These are phyloP conservation scores for Cochlearia excelsa DNA, from an alignment of 345 rosid species.

Conservation along the genomic window DNA sequence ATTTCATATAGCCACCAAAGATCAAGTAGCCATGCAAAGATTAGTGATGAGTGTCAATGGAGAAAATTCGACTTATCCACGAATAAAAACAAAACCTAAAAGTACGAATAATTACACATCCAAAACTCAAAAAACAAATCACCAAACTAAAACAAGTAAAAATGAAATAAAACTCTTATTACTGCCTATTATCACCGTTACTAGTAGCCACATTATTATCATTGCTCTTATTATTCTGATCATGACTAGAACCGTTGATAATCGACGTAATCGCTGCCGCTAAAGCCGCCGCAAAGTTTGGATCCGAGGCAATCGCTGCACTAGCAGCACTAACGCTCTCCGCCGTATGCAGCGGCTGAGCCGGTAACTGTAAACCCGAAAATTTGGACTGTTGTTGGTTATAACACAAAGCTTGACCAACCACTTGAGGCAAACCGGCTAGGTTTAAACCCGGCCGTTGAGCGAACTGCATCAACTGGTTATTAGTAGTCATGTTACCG, in stretches of 20 bases:
- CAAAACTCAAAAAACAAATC: no score
- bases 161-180: no score
- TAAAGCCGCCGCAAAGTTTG: conserved; percentile 87
- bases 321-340: conserved; percentile 48
- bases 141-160: no score
- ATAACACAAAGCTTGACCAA: conserved; percentile 65
- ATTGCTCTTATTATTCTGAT: conserved; percentile 9
- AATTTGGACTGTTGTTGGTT: conserved; percentile 68
- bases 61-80: no score
- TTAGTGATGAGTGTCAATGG: no score
- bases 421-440: conserved; percentile 47
- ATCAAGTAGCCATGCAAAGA: no score
- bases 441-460: conserved; percentile 30
- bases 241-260: conserved; percentile 46
- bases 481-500: conserved; percentile 35
- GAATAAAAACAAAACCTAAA: no score
- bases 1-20: no score
- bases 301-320: conserved; percentile 80
- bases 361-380: conserved; percentile 77
- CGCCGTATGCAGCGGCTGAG: conserved; percentile 35
- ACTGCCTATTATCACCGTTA: conserved; percentile 30
- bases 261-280: conserved; percentile 95
- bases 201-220: conserved; percentile 29
- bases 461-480: conserved; percentile 37
- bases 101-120: no score